These are phyloP conservation scores for Ascosphaera pollenicola DNA, from an alignment of 2,329 filamentous ascomycete species.

Conservation along the genomic window DNA sequence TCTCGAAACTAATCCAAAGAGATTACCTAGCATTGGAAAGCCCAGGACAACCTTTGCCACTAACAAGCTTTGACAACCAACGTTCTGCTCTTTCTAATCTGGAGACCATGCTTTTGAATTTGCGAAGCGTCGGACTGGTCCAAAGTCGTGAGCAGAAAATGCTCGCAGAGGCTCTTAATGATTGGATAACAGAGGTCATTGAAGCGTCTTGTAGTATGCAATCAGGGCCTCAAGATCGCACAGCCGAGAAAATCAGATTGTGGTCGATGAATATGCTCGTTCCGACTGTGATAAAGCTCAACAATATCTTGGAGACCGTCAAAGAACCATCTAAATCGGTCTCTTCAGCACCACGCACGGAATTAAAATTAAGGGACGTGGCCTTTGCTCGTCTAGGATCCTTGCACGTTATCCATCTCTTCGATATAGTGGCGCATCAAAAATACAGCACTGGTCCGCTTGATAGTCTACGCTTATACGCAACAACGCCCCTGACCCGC, in stretches of 20 bases:
- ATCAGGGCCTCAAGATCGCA: constrained; percentile 29
- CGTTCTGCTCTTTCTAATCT: too few relatives aligned
- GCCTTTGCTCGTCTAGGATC: constrained; percentile 32
- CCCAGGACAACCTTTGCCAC: too few relatives aligned
- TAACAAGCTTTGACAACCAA: too few relatives aligned
- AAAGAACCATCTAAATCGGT: constrained; percentile 6
- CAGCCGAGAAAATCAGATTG: constrained; percentile 26
- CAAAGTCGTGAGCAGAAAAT: constrained; percentile 31
- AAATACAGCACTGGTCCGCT: constrained; percentile 35
- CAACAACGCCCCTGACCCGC: constrained; percentile 30
- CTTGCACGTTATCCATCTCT: constrained; percentile 32
- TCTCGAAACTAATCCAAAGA: background rate
- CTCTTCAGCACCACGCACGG: constrained; percentile 15
- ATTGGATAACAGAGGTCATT: constrained; percentile 33
- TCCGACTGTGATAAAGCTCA: constrained; percentile 27
- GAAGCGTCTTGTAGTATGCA: constrained; percentile 32
- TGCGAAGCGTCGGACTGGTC: constrained; percentile 33
- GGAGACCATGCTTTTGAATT: constrained; percentile 5
- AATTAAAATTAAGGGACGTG: constrained; percentile 32
- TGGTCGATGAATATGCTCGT: constrained; percentile 35
- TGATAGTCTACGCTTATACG: constrained; percentile 36
- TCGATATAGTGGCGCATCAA: constrained; percentile 41
- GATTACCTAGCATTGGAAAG: background rate
- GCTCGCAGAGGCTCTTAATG: constrained; percentile 35
- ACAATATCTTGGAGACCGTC: constrained; percentile 18